phyloP scores from a whole-genome alignment of 108 stramenopile genomes.

The Nitzschia putrida region DNA sequence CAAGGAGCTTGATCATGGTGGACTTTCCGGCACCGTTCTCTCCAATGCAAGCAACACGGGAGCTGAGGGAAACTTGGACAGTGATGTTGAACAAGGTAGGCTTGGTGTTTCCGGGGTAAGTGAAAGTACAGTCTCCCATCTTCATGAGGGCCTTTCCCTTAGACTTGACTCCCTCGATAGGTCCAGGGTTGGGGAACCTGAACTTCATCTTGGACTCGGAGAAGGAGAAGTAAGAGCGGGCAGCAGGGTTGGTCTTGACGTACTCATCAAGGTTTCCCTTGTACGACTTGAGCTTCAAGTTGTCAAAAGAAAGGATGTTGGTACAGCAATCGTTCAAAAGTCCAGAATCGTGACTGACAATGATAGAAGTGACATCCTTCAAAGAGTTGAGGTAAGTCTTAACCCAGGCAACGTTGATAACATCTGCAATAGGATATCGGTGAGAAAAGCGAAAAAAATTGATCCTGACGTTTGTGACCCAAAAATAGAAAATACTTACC shows the following conservation, averaged over 20 bases:
- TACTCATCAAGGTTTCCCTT: constrained; percentile 99
- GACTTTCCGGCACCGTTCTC: constrained; percentile 99
- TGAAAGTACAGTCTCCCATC: constrained; percentile 96
- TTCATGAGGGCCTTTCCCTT: constrained; percentile 99
- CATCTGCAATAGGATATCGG: constrained; percentile 64
- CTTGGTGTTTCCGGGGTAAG: constrained; percentile 92
- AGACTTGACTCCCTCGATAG: constrained; percentile 98
- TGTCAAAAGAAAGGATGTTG: constrained; percentile 96
- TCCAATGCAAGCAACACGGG: constrained; percentile 98
- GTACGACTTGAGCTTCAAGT: constrained; percentile 95
- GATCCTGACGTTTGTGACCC: not conserved
- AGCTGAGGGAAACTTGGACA: constrained; percentile 96
- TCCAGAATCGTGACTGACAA: constrained; percentile 98
- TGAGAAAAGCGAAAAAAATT: not conserved
- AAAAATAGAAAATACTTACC: constrained; percentile 18
- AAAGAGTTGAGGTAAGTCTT: constrained; percentile 98
- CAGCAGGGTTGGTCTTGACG: constrained; percentile 94
- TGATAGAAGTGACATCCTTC: constrained; percentile 94
- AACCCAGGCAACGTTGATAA: constrained; percentile 99
- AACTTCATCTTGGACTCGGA: constrained; percentile 93
- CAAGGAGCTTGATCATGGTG: constrained; percentile 99
- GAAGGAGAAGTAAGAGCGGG: constrained; percentile 96
- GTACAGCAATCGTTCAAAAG: constrained; percentile 99
- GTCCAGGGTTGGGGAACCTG: constrained; percentile 95
- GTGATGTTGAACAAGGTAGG: constrained; percentile 95